Evolutionary conservation across 2,329 filamentous ascomycete species (phyloP), one percentile per base, ranked within the genome.

Genomic region (Aspergillus sp.): DNA sequence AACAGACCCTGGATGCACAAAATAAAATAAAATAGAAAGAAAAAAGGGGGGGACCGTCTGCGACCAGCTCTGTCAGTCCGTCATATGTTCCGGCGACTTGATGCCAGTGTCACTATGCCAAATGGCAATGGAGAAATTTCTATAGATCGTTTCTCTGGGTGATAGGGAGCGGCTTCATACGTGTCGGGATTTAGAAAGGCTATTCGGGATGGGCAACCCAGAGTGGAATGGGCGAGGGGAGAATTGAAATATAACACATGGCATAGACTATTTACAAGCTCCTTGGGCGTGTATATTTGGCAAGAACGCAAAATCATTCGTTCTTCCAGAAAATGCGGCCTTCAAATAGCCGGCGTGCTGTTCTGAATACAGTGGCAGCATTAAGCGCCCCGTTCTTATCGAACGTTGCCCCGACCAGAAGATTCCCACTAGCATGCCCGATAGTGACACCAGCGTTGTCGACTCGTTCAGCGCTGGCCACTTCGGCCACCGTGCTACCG

Each of bases 331-430:
- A 73, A 1, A 76, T 64, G 34, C 53, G 59, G 0, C 73, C 73
- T 48, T 75, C 71, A 61, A 77, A 74, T 40, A 75, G 49, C 48
- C 72, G 59, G 36, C 73, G 66, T 4, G 73, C 73, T 3, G 73
- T 76, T 28, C 73, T 64, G 52, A 69, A 75, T 1, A 76, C 71
- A 0, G 68, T 74, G 2, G 67, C 71, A 43, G 62, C 54, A 34
- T 52, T 52, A 41, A 75, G 55, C 2, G 47, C 42, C 0, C 68
- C 72, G 4, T 60, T 44, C 0, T 49, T 52, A 46, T 64, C 62
- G 51, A 71, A 73, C 4, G 62, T 56, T 2, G 71, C 69, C 5
- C 65, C 66, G 3, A 75, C 71, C 8, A 70, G 53, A 28, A 75
- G 52, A 30, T 64, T 72, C 3, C 74, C 73, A 49, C 72, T 73